Evolutionary conservation across 2,329 filamentous ascomycete species (phyloP), one percentile per base, ranked within the genome.

Genomic region (Ilyonectria sp.): DNA sequence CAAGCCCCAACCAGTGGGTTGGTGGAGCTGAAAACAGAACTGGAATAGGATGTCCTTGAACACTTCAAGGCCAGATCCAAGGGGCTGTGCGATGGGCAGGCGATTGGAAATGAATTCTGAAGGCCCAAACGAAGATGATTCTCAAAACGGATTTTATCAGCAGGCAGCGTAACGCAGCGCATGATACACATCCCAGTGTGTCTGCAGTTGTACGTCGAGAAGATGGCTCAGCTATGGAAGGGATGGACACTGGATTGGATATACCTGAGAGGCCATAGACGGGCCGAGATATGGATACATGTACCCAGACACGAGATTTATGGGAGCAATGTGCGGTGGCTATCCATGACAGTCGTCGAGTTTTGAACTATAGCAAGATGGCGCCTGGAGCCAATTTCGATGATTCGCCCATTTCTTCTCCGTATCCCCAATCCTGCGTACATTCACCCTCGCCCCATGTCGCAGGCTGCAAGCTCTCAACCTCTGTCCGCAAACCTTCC

Each of bases 241-340:
- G 31, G 43, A 17, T 47, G 67, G 63, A 40, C 54, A 67, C 61
- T 50, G 58, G 53, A 65, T 67, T 70, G 67, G 64, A 70, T 73
- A 71, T 71, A 73, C 69, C 72, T 68, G 72, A 46, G 40, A 66
- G 64, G 62, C 47, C 52, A 52, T 29, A 43, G 55, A 56, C 31
- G 47, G 61, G 60, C 56, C 40, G 52, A 56, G 60, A 67, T 58
- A 66, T 55, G 60, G 59, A 63, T 69, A 50, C 47, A 73, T 65
- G 63, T 69, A 26, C 50, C n/a, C 50, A 62, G 54, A 54, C 26
- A 49, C 62, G 37, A 44, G 37, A 26, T 55, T 33, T 61, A 52
- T 43, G 15, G 52, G 54, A 47, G 53, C 57, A 63, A 58, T 49
- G 44, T 43, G 46, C 58, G 33, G 40, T 55, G 31, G 31, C 35